These are phyloP conservation scores for Quercus phellos DNA, from an alignment of 331 rosid species.

Conservation along the genomic window DNA sequence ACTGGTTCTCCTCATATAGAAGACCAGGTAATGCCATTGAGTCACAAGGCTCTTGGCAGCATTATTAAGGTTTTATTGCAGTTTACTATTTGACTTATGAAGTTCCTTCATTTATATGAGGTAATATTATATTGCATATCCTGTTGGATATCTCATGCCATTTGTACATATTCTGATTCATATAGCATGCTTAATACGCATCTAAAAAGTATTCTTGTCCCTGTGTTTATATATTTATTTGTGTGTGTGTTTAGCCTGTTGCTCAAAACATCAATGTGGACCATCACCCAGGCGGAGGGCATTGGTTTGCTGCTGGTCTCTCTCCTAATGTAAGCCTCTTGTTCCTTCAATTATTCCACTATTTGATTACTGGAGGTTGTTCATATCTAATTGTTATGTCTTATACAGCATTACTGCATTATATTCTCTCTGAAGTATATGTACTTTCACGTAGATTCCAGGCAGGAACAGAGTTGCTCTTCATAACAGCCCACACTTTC, in stretches of 20 bases:
- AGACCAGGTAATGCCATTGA: no score
- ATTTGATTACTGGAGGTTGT: constrained; percentile 6
- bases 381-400: background rate
- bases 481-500: constrained; percentile 81
- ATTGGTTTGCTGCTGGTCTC: constrained; percentile 99
- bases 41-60: no score
- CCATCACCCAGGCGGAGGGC: constrained; percentile 99
- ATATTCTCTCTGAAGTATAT: background rate
- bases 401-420: background rate
- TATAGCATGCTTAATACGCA: background rate
- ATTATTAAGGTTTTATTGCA: no score
- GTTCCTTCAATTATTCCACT: constrained; percentile 8
- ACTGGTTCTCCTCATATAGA: no score
- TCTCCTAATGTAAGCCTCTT: constrained; percentile 84
- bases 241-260: constrained; percentile 59
- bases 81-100: background rate
- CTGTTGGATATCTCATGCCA: background rate
- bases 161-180: background rate
- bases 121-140: background rate
- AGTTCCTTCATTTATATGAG: background rate
- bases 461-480: constrained; percentile 63
- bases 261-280: constrained; percentile 85
- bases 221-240: background rate
- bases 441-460: constrained; percentile 51
- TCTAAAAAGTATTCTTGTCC: background rate